Conservation (phyloP, 2,329 filamentous ascomycete genomes). For the Aureobasidium leucospermi region DNA sequence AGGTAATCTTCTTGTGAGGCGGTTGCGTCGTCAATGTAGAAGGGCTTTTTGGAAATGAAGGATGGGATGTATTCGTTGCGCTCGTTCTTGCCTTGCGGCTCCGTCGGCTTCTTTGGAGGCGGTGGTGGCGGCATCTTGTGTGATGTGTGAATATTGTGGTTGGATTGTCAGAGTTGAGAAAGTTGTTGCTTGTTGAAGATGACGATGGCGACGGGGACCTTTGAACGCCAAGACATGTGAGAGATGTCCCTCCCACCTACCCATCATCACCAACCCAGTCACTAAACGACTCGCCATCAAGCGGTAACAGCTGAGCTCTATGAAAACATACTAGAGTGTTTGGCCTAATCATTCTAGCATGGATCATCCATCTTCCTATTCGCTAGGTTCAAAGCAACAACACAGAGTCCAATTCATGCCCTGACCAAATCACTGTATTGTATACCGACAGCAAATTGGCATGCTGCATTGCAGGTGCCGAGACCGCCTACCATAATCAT, state of each 20-base stretch:
- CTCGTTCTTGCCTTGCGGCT: slow-evolving; percentile 55
- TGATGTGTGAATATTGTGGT: background rate
- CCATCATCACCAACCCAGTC: too few species aligned
- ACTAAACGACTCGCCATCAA: too few species aligned
- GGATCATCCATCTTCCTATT: too few species aligned
- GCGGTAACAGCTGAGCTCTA: too few species aligned
- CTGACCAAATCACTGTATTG: too few species aligned
- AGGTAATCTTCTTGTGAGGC: slow-evolving; percentile 74
- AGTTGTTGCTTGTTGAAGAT: background rate
- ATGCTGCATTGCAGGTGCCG: too few species aligned
- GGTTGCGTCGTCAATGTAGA: slow-evolving; percentile 79
- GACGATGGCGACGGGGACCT: background rate
- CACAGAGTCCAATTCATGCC: too few species aligned
- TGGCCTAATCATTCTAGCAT: too few species aligned
- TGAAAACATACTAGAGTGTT: too few species aligned
- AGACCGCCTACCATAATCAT: too few species aligned
- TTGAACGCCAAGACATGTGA: background rate
- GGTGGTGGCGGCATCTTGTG: slow-evolving; percentile 20
- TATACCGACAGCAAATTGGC: too few species aligned
- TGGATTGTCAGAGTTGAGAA: background rate
- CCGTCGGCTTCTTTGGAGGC: slow-evolving; percentile 75
- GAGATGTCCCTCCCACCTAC: background rate
- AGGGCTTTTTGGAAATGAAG: slow-evolving; percentile 96
- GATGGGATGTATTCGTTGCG: slow-evolving; percentile 97
- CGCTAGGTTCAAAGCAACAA: too few species aligned